phyloP scores from a whole-genome alignment of 164 flowering plant genomes.

The Hamamelis virginiana region DNA sequence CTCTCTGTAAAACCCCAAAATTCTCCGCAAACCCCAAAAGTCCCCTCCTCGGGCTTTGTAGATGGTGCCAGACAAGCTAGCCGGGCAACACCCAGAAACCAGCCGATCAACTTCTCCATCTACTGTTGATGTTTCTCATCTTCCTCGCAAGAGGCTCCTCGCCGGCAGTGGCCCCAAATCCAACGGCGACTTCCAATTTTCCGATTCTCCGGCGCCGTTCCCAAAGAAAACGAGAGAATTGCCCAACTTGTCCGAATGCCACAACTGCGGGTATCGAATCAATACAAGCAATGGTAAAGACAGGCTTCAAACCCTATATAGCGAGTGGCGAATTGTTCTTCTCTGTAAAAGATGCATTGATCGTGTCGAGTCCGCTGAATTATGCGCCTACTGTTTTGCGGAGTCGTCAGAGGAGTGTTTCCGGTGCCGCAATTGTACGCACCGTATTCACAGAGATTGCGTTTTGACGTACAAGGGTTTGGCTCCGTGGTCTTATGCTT shows the following conservation, averaged over 20 bases:
- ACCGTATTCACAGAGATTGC: slow-evolving; percentile 45
- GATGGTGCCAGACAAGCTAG: no score
- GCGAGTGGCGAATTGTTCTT: slow-evolving; percentile 75
- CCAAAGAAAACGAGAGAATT: slow-evolving; percentile 42
- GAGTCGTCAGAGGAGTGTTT: slow-evolving; percentile 18
- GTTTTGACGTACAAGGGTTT: slow-evolving; percentile 20
- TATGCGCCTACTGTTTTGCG: slow-evolving; percentile 64
- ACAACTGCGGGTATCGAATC: slow-evolving; percentile 42
- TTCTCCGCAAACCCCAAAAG: no score
- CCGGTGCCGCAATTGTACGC: slow-evolving; percentile 38
- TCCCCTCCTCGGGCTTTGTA: no score
- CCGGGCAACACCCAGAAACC: no score
- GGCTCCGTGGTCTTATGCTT: slow-evolving; percentile 31
- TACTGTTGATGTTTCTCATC: background rate
- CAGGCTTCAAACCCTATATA: slow-evolving; percentile 44
- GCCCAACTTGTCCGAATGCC: slow-evolving; percentile 62
- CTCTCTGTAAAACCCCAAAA: no score
- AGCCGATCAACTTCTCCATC: no score
- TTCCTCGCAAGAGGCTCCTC: no score
- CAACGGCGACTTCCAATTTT: background rate
- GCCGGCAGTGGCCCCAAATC: no score
- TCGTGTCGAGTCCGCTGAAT: slow-evolving; percentile 37
- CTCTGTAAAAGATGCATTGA: slow-evolving; percentile 51
- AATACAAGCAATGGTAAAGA: slow-evolving; percentile 32
- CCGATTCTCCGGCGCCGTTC: background rate